These are phyloP conservation scores for Thymus mandschuricus DNA, from an alignment of 257 asterid genomes.

Conservation along the genomic window DNA sequence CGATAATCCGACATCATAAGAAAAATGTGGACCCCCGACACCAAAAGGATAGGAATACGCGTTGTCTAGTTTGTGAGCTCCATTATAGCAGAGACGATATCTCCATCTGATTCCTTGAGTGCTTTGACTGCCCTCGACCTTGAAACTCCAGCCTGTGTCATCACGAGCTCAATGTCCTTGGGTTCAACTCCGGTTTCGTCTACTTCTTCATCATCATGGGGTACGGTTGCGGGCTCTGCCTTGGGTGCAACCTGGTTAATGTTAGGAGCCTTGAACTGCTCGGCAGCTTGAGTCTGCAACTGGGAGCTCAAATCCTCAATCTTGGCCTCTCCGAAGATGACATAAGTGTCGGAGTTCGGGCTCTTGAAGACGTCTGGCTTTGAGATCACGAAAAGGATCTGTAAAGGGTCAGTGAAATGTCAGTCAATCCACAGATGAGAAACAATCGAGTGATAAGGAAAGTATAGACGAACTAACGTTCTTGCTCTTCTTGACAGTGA, in stretches of 20 bases:
- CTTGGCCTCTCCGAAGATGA: constrained; percentile 53
- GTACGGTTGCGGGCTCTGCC: constrained; percentile 50
- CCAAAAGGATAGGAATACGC: background rate
- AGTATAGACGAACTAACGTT: constrained; percentile 29
- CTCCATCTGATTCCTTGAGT: constrained; percentile 72
- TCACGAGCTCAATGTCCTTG: constrained; percentile 69
- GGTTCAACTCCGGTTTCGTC: constrained; percentile 71
- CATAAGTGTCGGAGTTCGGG: constrained; percentile 51
- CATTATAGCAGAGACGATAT: constrained; percentile 74
- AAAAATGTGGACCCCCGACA: background rate
- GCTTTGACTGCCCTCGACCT: constrained; percentile 65
- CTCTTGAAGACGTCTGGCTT: constrained; percentile 60
- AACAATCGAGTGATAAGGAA: background rate
- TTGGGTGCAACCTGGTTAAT: constrained; percentile 47
- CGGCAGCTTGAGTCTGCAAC: constrained; percentile 54
- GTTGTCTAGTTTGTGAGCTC: constrained; percentile 63
- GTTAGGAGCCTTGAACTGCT: constrained; percentile 65
- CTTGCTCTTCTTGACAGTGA: constrained; percentile 58
- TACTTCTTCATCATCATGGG: constrained; percentile 69
- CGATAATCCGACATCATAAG: constrained; percentile 13
- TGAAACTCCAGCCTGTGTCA: constrained; percentile 72
- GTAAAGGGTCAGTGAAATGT: constrained; percentile 16
- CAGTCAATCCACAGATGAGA: background rate
- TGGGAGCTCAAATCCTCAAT: constrained; percentile 60
- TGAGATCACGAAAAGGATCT: constrained; percentile 57